Percentiles rank a stretch among this genome's conserved stretches.
These are phyloP conservation scores for Stramenopiles sp. DNA, from an alignment of 352 stramenopile genomes.

Conservation along the genomic window DNA sequence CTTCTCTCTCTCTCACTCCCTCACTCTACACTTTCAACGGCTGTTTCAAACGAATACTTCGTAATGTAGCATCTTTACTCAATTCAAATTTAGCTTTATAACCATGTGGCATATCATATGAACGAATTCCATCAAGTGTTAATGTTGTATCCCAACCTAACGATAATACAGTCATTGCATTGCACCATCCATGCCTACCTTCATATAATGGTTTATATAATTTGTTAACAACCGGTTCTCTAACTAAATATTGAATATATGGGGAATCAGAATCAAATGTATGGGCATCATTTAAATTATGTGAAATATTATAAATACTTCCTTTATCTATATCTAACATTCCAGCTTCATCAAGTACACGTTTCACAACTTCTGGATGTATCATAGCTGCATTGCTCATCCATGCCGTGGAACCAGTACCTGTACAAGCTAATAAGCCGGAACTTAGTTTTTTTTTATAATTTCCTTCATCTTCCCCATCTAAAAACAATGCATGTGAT, in stretches of 20 bases:
- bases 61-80: background rate
- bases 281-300: background rate
- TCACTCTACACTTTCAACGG: background rate
- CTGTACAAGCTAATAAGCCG: constrained; percentile 57
- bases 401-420: constrained; percentile 55
- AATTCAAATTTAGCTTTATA: background rate
- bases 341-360: background rate
- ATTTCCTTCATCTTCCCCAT: constrained; percentile 53
- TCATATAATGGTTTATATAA: background rate
- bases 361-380: background rate
- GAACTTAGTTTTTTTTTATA: constrained; percentile 58
- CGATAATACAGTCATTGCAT: background rate
- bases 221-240: background rate
- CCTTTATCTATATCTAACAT: background rate
- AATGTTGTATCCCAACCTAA: background rate
- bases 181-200: background rate
- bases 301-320: background rate
- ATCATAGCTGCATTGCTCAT: background rate
- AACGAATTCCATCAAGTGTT: background rate
- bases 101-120: background rate
- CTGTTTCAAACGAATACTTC: background rate
- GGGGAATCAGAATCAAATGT: background rate
- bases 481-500: constrained; percentile 44
- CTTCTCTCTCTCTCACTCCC: no score
- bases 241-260: background rate